Evolutionary conservation across 345 rosid species (phyloP), one percentile per base, ranked within the genome.

Genomic region (Brassica cretica): DNA sequence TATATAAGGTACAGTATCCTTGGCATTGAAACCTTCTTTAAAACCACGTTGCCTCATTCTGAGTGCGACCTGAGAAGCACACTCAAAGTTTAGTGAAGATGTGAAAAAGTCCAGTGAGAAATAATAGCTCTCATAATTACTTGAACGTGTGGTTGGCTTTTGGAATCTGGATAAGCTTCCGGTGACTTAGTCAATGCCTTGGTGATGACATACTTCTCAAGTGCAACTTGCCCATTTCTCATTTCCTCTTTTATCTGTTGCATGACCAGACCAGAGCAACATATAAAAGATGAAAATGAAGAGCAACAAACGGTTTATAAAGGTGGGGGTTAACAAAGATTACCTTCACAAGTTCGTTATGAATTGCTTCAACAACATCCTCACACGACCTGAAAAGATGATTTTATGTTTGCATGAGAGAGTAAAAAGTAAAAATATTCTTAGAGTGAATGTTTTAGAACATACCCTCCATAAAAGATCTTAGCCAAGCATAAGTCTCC

Each of bases 101-200:
- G n/a, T 29, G 12, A 33, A 35, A 74, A 64, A 35, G 59, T 18
- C 58, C 8, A 6, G 63, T 19, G 67, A 80, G 14, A 11, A 65
- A 73, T 33, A 12, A 24, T 64, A 6, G 30, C 72, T 71, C 24
- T 66, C 72, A 53, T 68, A 49, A 3, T 14, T 6, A 76, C 98
- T 73, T 88, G 88, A 84, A 91, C 99, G 76, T 95, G 99, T 24
- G 98, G 98, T 75, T 92, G 99, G 79, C 89, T 92, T 86, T 85
- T 93, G 78, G 93, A 91, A 88, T 95, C 99, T 64, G 97, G 94
- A 82, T 93, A 95, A 64, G 96, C 91, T 89, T 90, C 94, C 51
- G 97, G 96, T 41, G 91, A 88, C 76, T 95, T 95, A 75, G 98
- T 91, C 86, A 94, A 85, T 74, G 96, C 80, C 90, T 93, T 93